Conservation (phyloP, 805 yeast genomes). For the Candida fluviatilis region DNA sequence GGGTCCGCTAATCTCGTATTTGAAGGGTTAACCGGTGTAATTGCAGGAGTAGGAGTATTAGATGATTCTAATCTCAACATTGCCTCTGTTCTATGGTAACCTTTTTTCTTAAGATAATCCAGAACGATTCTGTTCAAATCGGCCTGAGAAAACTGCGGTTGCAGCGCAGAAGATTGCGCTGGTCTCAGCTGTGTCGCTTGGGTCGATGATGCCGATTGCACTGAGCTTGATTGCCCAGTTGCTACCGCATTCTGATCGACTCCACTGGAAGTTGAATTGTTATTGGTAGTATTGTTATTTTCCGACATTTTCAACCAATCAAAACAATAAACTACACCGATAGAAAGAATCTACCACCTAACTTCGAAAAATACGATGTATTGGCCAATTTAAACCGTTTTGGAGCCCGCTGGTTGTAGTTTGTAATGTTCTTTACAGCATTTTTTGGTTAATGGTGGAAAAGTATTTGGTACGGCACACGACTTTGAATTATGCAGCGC, state of each 20-base stretch:
- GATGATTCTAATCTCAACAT: constrained; percentile 85
- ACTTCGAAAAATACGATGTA: too few species aligned
- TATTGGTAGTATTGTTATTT: neutral
- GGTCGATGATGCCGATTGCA: constrained; percentile 3
- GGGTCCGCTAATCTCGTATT: constrained; percentile 33
- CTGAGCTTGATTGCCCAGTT: constrained; percentile 7
- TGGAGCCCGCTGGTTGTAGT: too few species aligned
- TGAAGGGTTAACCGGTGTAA: constrained; percentile 47
- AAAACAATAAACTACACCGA: too few species aligned
- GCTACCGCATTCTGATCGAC: neutral
- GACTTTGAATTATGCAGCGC: too few species aligned
- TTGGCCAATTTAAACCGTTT: neutral
- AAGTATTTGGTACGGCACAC: too few species aligned
- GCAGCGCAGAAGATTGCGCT: constrained; percentile 20
- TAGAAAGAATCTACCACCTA: too few species aligned
- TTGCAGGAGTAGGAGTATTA: constrained; percentile 51
- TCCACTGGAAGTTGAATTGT: neutral
- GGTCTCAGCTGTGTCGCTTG: constrained; percentile 6
- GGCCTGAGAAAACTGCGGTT: constrained; percentile 64
- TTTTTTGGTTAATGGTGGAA: too few species aligned
- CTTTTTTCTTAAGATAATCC: constrained; percentile 89
- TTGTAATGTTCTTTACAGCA: too few species aligned
- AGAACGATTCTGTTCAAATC: constrained; percentile 89
- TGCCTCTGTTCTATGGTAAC: constrained; percentile 91
- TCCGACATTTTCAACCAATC: constrained; percentile 4